Conservation (phyloP, 805 yeast species). For the Zygoascus flipseniorum region DNA sequence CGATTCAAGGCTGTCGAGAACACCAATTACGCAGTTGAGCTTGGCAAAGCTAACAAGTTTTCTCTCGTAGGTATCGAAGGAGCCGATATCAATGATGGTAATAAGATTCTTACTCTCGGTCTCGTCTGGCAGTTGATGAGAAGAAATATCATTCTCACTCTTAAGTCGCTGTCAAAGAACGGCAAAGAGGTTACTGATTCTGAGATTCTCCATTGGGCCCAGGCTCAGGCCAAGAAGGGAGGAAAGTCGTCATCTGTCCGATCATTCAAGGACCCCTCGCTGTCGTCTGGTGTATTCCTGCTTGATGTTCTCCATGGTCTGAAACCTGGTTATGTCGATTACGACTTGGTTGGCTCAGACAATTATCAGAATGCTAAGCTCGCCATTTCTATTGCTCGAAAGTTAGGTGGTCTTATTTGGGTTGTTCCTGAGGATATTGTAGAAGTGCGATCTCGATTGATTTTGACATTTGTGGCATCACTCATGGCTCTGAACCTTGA, state of each 20-base stretch:
- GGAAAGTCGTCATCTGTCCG: conserved; percentile 68
- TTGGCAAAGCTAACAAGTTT: conserved; percentile 87
- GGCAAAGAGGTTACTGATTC: conserved; percentile 73
- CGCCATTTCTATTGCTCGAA: conserved; percentile 97
- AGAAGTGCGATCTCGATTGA: conserved; percentile 90
- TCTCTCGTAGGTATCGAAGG: conserved; percentile 98
- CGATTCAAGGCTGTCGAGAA: conserved; percentile 95
- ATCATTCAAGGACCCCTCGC: conserved; percentile 74
- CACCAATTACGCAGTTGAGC: conserved; percentile 95
- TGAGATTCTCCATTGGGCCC: conserved; percentile 93
- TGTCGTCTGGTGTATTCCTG: conserved; percentile 72
- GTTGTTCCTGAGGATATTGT: conserved; percentile 98
- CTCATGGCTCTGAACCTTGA: conserved; percentile 58
- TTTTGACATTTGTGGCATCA: conserved; percentile 90
- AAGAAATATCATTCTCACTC: conserved; percentile 81
- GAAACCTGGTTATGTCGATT: conserved; percentile 97
- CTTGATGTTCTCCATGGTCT: conserved; percentile 87
- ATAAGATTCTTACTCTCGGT: conserved; percentile 78
- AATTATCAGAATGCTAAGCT: conserved; percentile 89
- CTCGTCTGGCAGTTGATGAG: conserved; percentile 99
- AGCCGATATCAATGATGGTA: conserved; percentile 92
- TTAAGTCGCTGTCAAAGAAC: conserved; percentile 58
- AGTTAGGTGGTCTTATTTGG: conserved; percentile 96
- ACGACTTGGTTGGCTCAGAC: conserved; percentile 84
- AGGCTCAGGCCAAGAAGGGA: conserved; percentile 73